A percentile compares a stretch with the other conserved stretches of the same genome.
These are phyloP conservation scores for Penicillium maclennaniae DNA, from an alignment of 495 filamentous ascomycete genomes.

Conservation along the genomic window DNA sequence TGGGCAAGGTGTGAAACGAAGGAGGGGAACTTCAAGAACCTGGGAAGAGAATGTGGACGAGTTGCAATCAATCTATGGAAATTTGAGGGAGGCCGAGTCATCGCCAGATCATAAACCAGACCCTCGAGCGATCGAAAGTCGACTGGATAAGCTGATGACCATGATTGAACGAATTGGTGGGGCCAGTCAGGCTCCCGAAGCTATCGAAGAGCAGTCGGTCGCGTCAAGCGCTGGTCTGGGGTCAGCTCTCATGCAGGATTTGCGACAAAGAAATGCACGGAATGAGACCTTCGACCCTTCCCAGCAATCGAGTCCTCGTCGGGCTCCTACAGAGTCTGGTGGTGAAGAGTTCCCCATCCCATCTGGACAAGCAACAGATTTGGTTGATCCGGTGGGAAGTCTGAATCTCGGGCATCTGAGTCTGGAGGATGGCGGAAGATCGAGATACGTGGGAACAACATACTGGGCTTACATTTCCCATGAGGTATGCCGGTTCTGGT, in stretches of 20 bases:
- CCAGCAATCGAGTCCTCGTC: constrained; percentile 33
- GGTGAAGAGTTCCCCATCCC: constrained; percentile 47
- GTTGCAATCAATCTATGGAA: constrained; percentile 37
- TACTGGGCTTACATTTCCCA: constrained; percentile 52
- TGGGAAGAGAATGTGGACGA: constrained; percentile 39
- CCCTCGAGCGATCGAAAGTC: constrained; percentile 39
- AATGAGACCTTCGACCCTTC: constrained; percentile 17
- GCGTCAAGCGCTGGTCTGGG: constrained; percentile 22
- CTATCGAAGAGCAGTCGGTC: constrained; percentile 21
- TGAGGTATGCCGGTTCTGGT: constrained; percentile 30
- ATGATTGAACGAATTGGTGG: constrained; percentile 44
- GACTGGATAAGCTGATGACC: constrained; percentile 44
- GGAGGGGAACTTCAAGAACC: constrained; percentile 27
- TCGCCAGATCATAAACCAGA: constrained; percentile 24
- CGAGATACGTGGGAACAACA: constrained; percentile 49
- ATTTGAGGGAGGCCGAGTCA: constrained; percentile 24
- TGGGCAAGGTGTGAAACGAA: constrained; percentile 35
- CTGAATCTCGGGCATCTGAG: constrained; percentile 47
- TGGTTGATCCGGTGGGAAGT: constrained; percentile 44
- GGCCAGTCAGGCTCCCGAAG: constrained; percentile 25
- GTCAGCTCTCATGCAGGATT: constrained; percentile 14
- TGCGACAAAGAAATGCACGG: constrained; percentile 12
- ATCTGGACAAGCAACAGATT: constrained; percentile 41
- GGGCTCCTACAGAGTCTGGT: constrained; percentile 31
- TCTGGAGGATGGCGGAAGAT: constrained; percentile 44